Conservation (phyloP, 2,329 filamentous ascomycete species). For the Fonsecaea pugnacius region DNA sequence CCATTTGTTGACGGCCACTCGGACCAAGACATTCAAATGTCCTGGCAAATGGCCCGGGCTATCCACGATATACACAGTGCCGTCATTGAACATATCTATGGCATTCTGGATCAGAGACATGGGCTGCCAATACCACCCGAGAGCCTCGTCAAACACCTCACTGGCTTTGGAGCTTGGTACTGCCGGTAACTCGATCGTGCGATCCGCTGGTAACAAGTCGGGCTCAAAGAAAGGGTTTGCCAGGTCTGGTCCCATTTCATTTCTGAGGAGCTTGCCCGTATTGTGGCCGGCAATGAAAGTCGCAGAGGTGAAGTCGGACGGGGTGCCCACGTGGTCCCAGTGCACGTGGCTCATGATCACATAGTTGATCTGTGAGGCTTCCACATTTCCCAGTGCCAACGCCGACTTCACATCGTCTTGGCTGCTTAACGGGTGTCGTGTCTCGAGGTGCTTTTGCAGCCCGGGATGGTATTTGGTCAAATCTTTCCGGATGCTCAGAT, state of each 20-base stretch:
- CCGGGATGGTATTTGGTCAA: conserved; percentile 48
- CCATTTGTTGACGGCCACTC: conserved; percentile 45
- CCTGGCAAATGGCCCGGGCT: conserved; percentile 40
- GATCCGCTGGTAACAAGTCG: conserved; percentile 29
- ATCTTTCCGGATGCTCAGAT: conserved; percentile 57
- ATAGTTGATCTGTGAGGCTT: conserved; percentile 42
- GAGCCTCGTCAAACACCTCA: conserved; percentile 41
- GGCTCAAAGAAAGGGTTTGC: conserved; percentile 40
- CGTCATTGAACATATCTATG: conserved; percentile 48
- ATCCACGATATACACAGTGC: conserved; percentile 38
- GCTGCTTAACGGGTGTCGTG: conserved; percentile 52
- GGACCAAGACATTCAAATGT: conserved; percentile 39
- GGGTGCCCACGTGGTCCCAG: conserved; percentile 63
- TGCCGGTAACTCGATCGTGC: conserved; percentile 34
- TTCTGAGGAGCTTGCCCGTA: conserved; percentile 49
- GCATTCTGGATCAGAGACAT: conserved; percentile 50
- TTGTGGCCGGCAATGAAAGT: conserved; percentile 58
- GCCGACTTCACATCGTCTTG: conserved; percentile 51
- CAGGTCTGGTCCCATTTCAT: conserved; percentile 50
- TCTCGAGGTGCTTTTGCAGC: conserved; percentile 52
- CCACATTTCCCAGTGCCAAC: conserved; percentile 46
- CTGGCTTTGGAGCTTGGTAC: conserved; percentile 42
- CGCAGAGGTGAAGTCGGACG: conserved; percentile 54
- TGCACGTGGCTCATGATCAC: conserved; percentile 60
- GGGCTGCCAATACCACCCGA: conserved; percentile 46